Evolutionary conservation across 768 basidiomycete genomes (phyloP).

Genomic region (Hydnomerulius pinastri): DNA sequence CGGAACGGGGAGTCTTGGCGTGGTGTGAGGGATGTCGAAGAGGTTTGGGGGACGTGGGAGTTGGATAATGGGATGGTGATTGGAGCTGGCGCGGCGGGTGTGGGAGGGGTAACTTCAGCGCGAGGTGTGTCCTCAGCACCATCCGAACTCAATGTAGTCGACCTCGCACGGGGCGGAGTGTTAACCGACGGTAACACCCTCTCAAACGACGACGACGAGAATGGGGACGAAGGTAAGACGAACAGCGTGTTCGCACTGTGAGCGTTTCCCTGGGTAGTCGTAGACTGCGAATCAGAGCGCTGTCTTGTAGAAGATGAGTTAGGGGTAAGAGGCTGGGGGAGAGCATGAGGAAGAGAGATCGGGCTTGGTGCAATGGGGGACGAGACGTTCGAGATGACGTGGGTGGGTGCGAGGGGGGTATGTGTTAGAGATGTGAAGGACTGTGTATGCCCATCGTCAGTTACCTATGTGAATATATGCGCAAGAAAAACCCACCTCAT

Average conservation of each 20-base stretch:
- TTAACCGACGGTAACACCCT: too few species aligned
- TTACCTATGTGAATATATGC: background rate
- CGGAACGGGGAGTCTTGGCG: background rate
- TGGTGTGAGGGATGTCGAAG: too few species aligned
- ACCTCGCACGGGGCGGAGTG: too few species aligned
- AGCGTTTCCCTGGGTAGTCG: slow-evolving; percentile 7
- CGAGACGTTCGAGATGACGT: slow-evolving; percentile 44
- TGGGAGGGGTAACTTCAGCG: too few species aligned
- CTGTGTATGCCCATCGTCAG: slow-evolving; percentile 28
- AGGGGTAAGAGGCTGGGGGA: slow-evolving; percentile 6
- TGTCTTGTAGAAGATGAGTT: background rate
- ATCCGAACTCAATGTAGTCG: too few species aligned
- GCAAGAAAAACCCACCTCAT: slow-evolving; percentile 45
- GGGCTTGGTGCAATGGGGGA: slow-evolving; percentile 23
- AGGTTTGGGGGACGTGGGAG: too few species aligned
- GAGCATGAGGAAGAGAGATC: slow-evolving; percentile 17
- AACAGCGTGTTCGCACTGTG: background rate
- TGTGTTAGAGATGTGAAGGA: slow-evolving; percentile 48
- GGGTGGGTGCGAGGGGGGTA: slow-evolving; percentile 49
- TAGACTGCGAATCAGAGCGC: slow-evolving; percentile 21
- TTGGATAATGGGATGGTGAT: too few species aligned
- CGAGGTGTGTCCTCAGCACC: too few species aligned
- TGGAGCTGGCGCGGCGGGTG: too few species aligned
- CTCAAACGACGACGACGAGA: background rate
- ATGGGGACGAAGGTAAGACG: background rate